These are phyloP conservation scores for Obba rivulosa DNA, from an alignment of 768 basidiomycete genomes.

Conservation along the genomic window DNA sequence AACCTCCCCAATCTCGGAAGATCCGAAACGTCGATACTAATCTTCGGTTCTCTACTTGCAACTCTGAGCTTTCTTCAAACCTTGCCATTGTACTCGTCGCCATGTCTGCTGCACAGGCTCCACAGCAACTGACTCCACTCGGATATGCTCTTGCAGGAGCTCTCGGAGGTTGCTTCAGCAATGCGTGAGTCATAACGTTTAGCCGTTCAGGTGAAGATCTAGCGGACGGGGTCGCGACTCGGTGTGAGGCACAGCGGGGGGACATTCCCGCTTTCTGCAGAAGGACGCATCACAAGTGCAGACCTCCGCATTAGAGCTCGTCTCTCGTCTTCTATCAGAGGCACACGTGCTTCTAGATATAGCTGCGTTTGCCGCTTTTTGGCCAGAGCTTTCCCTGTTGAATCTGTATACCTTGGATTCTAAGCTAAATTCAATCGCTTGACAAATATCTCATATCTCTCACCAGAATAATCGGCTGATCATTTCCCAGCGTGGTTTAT, in stretches of 20 bases:
- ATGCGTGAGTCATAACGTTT: slow-evolving; percentile 58
- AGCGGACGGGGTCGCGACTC: too few species aligned
- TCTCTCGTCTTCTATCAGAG: too few species aligned
- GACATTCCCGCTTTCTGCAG: too few species aligned
- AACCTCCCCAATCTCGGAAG: not conserved
- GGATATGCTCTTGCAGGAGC: slow-evolving; percentile 91
- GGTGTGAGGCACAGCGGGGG: too few species aligned
- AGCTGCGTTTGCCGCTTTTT: too few species aligned
- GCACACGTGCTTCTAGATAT: too few species aligned
- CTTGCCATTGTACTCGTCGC: not conserved
- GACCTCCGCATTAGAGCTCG: too few species aligned
- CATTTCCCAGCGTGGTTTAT: slow-evolving; percentile 68
- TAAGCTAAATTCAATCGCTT: too few species aligned
- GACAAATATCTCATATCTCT: slow-evolving; percentile 5
- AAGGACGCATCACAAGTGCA: too few species aligned
- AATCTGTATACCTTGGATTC: too few species aligned
- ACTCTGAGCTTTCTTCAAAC: not conserved
- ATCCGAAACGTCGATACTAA: not conserved
- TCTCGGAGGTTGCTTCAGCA: slow-evolving; percentile 88
- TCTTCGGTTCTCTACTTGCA: not conserved
- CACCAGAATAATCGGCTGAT: not conserved
- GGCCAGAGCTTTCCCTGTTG: too few species aligned
- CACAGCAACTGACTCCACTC: slow-evolving; percentile 71
- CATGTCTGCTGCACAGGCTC: slow-evolving; percentile 36
- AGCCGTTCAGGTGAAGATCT: too few species aligned